Evolutionary conservation across 2,329 filamentous ascomycete genomes (phyloP), one percentile per base, ranked within the genome.

Genomic region (Xylariaceae sp.): DNA sequence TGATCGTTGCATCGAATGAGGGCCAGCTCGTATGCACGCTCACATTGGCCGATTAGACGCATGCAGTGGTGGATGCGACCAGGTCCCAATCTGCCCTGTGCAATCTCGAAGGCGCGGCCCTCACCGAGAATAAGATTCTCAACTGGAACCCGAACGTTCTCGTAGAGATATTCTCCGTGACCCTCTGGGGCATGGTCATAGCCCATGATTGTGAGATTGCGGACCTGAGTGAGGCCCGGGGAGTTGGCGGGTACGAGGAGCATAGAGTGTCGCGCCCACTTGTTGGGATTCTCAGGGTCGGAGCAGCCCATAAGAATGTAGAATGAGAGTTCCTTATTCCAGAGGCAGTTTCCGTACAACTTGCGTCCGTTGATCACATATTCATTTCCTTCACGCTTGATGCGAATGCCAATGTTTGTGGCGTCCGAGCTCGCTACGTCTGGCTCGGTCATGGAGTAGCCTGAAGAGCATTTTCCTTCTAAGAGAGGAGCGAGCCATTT

Each of bases 301-400:
- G 42, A 45, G 42, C 42, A 45, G 17, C 42, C 42, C 42, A 45
- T 28, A 12, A 45, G 42, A 45, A 45, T 45, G 22, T 45, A 45
- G 18, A 18, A 28, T 16, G 42, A 22, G 17, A 28, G 22, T 5
- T 45, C 18, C 11, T 45, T 45, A 16, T 45, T 45, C 42, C 16
- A 45, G 16, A 45, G 42, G 42, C 42, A 45, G 42, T 45, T 45
- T 31, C 42, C 42, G 18, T 28, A 18, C 6, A 45, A 22, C 17
- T 45, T 45, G 19, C 42, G n/a, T n/a, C 16, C 42, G 13, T 45
- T 45, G 11, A 45, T 45, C 9, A 45, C 17, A 16, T 28, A 45
- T 12, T 45, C 42, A 12, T 45, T 16, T 3, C 42, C 18, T 16
- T n/a, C 42, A n/a, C 22, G 19, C 42, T 45, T 45, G 18, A 45